Conservation (phyloP, 83 land plant genomes). For the Thuja plicata region DNA sequence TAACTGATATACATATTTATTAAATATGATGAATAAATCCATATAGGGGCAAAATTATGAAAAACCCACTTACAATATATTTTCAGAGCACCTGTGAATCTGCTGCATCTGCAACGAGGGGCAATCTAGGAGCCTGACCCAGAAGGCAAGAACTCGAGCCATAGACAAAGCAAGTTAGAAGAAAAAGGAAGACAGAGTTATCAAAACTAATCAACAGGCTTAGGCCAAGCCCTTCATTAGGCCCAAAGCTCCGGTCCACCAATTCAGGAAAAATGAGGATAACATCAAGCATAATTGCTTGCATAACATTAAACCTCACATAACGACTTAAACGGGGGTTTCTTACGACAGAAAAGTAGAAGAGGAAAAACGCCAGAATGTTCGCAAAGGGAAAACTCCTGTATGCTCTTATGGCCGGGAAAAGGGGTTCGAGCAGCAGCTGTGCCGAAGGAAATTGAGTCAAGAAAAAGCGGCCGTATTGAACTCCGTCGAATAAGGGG, state of each 20-base stretch:
- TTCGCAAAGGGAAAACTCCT: conserved; percentile 60
- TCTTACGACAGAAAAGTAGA: conserved; percentile 72
- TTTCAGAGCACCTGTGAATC: conserved; percentile 64
- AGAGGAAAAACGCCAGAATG: conserved; percentile 56
- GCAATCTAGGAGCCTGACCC: conserved; percentile 73
- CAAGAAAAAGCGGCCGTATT: conserved; percentile 72
- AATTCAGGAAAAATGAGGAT: conserved; percentile 71
- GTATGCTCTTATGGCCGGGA: conserved; percentile 59
- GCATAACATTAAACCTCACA: conserved; percentile 87
- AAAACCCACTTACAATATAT: not conserved
- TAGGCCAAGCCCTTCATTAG: conserved; percentile 56
- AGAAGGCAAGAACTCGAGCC: conserved; percentile 67
- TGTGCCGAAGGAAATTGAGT: conserved; percentile 55
- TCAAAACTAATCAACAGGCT: conserved; percentile 64
- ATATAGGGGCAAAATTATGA: not conserved
- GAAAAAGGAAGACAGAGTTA: conserved; percentile 66
- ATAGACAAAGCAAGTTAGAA: conserved; percentile 59
- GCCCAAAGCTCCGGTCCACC: conserved; percentile 56
- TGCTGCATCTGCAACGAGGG: conserved; percentile 87
- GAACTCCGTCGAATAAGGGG: conserved; percentile 83
- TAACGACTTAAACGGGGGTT: conserved; percentile 65
- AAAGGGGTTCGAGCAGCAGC: conserved; percentile 48
- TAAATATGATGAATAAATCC: not conserved
- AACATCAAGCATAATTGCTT: conserved; percentile 81
- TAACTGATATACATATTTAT: not conserved